phyloP scores from a whole-genome alignment of 768 basidiomycete species.

The Russula griseocarnosa region DNA sequence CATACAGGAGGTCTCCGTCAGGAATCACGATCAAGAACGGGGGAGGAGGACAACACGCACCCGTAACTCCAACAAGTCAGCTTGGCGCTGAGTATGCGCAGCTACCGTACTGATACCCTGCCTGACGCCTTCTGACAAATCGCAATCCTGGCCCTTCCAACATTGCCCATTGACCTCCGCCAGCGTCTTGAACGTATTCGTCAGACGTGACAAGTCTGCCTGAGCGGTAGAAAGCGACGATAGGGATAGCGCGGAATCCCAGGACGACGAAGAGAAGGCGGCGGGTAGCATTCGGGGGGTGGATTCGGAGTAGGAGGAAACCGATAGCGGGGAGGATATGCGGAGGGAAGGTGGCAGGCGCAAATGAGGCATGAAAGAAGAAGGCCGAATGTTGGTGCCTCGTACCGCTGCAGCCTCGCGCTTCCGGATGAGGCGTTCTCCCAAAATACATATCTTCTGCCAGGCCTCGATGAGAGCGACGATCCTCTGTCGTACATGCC shows the following conservation, averaged over 20 bases:
- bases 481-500: constrained; percentile 73
- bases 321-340: constrained; percentile 33
- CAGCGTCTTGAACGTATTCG: constrained; percentile 75
- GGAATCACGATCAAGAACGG: background rate
- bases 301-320: constrained; percentile 35
- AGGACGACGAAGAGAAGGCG: constrained; percentile 26
- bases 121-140: constrained; percentile 72
- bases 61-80: constrained; percentile 69
- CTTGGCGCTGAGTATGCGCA: constrained; percentile 61
- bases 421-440: constrained; percentile 85
- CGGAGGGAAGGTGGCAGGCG: constrained; percentile 47
- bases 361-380: constrained; percentile 67
- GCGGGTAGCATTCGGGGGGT: constrained; percentile 30
- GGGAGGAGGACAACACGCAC: constrained; percentile 40
- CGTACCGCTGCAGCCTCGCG: constrained; percentile 91
- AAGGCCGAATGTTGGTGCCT: constrained; percentile 53
- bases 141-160: constrained; percentile 82
- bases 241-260: constrained; percentile 12
- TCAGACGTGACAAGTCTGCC: constrained; percentile 80
- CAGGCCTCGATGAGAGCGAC: constrained; percentile 80
- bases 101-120: constrained; percentile 66
- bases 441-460: constrained; percentile 83
- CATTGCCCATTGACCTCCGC: constrained; percentile 75
- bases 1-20: background rate
- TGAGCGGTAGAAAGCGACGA: constrained; percentile 37